A percentile compares a stretch with the other conserved stretches of the same genome.
These are phyloP conservation scores for Cladosporium colombiae DNA, from an alignment of 2,329 filamentous ascomycete species.

Conservation along the genomic window DNA sequence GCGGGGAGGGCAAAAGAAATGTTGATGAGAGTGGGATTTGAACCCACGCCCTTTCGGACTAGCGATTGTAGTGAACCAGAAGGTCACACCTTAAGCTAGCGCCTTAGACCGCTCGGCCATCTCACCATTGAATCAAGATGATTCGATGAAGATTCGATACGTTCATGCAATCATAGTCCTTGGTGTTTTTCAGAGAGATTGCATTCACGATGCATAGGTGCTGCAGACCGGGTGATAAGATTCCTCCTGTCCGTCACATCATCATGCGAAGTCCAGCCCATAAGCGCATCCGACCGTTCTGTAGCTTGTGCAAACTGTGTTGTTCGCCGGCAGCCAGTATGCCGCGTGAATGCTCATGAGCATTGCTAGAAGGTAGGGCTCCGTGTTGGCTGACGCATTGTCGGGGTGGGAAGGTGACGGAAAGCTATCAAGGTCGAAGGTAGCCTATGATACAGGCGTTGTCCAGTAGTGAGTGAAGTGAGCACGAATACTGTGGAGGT, in stretches of 20 bases:
- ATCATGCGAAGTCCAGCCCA: not conserved
- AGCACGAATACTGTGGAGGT: not conserved
- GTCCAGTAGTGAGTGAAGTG: not conserved
- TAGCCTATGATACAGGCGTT: not conserved
- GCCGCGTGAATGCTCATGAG: not conserved
- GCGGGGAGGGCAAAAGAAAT: constrained; percentile 1
- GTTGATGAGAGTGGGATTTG: constrained; percentile 21
- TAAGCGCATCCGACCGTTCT: too few species aligned
- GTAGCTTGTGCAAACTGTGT: not conserved
- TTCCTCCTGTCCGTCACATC: not conserved
- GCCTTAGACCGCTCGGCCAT: constrained; percentile 21
- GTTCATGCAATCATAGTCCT: not conserved
- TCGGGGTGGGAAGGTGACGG: not conserved
- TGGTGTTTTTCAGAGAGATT: too few species aligned
- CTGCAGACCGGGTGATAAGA: not conserved
- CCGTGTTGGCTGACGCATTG: not conserved
- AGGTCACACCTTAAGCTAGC: constrained; percentile 18
- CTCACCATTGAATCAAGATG: constrained; percentile 12
- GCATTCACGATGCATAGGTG: too few species aligned
- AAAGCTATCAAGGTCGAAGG: not conserved
- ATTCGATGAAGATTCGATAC: not conserved
- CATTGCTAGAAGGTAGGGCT: not conserved
- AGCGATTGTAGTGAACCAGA: constrained; percentile 7
- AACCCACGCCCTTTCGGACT: constrained; percentile 21
- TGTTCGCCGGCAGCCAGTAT: not conserved